Percentiles rank a stretch among this genome's conserved stretches.
phyloP scores from a whole-genome alignment of 805 yeast genomes.

The Teunomyces gatunensis region DNA sequence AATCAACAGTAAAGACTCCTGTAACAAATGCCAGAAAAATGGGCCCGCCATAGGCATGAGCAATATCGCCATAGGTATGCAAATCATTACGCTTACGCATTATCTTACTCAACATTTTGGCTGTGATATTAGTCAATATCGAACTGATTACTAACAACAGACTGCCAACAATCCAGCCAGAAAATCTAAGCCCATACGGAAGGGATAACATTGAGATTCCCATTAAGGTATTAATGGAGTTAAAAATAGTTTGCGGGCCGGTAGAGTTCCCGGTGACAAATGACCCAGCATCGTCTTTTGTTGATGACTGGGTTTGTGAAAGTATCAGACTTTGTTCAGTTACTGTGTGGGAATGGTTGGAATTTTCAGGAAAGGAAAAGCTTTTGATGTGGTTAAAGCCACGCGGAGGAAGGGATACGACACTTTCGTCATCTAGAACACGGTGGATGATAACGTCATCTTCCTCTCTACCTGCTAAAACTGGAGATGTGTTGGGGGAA shows the following conservation, averaged over 20 bases:
- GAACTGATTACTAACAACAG: conserved; percentile 62
- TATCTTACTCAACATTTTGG: conserved; percentile 67
- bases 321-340: not conserved
- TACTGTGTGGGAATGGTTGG: not conserved
- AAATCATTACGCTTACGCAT: conserved; percentile 78
- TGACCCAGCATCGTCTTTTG: not conserved
- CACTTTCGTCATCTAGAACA: conserved; percentile 4
- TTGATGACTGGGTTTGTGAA: not conserved
- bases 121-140: conserved; percentile 69
- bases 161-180: conserved; percentile 68
- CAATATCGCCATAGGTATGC: conserved; percentile 86
- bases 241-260: conserved; percentile 67
- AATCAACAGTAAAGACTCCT: conserved; percentile 68
- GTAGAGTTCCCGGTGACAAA: conserved; percentile 42
- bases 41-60: conserved; percentile 80
- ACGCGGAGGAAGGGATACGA: not conserved
- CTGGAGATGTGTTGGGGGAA: conserved; percentile 23
- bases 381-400: conserved; percentile 4
- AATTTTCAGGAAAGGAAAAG: conserved; percentile 1
- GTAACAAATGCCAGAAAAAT: conserved; percentile 73
- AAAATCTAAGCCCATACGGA: conserved; percentile 60
- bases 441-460: conserved; percentile 11
- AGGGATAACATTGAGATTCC: conserved; percentile 69
- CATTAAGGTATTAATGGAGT: conserved; percentile 62
- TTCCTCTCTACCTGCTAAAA: conserved; percentile 2